Base-by-base conservation (phyloP, 805 yeast species). In the Teunomyces pallodes region DNA sequence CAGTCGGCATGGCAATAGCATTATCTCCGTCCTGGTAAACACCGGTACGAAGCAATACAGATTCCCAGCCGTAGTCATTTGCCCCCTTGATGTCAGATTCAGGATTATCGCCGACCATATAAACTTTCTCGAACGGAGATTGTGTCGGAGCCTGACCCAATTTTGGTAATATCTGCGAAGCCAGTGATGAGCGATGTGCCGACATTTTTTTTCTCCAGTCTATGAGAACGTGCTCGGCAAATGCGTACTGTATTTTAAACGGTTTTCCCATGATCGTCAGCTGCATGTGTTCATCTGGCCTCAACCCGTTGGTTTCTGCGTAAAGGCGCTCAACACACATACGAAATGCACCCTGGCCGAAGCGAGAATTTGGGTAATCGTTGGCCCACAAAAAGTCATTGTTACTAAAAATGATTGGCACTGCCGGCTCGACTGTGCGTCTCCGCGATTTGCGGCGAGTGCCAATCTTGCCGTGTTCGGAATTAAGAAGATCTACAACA, bases 71-170 rank as follows among this genome's bases (percentile, higher is more conserved):
- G 61, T 84, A 83, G 43, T 73, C 71, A 57, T 86, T 84, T 5
- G 96, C 99, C 0, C 99, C 99, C 47, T 77, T 76, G 46, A 94
- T 94, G 63, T 94, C 99, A 44, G 90, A 81, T 27, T 85, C 94
- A 3, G 97, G 98, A 65, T 94, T 94, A 67, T 94, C 99, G 27
- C 99, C 99, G 31, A 94, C 89, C 99, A 94, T 94, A 68, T 77
- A 91, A 1, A 94, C 86, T n/a, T 77, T 66, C 32, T 73, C 69
- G 56, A 86, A 69, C 5, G 73, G 73, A 39, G 67, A 54, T 14
- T 52, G 48, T 13, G 26, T 45, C 1, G 73, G 72, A 2, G 75
- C 54, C n/a, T 54, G 56, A 27, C 80, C 77, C 46, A 83, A 64
- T 16, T 58, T 60, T 0, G 87, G 87, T 13, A 72, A 55, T 14